A percentile compares a stretch with the other conserved stretches of the same genome.
Conservation (phyloP, 768 basidiomycete species). For the Psilocybe sp. region DNA sequence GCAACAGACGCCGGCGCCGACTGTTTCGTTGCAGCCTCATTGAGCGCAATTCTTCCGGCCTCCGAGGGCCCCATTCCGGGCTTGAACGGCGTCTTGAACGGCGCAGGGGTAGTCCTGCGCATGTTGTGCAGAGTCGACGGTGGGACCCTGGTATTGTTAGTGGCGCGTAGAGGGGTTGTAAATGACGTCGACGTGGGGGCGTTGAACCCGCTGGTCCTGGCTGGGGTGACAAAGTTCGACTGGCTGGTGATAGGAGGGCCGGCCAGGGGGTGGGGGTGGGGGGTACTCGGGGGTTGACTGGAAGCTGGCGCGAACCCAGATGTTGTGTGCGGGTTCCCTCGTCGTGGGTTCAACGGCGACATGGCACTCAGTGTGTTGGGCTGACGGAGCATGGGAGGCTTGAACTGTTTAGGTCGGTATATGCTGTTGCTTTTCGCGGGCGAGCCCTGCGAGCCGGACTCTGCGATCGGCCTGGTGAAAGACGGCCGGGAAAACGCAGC, state of each 20-base stretch:
- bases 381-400: slow-evolving; percentile 39
- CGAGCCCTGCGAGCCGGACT: slow-evolving; percentile 2
- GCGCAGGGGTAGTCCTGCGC: slow-evolving; percentile 28
- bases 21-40: too few relatives aligned
- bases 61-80: slow-evolving; percentile 44
- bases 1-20: slow-evolving; percentile 4
- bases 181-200: slow-evolving; percentile 5
- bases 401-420: slow-evolving; percentile 38
- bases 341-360: slow-evolving; percentile 24
- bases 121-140: not conserved
- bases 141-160: not conserved
- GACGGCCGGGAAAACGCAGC: slow-evolving; percentile 23
- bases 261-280: slow-evolving; percentile 34
- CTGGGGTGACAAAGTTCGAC: too few relatives aligned
- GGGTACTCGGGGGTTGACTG: not conserved
- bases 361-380: slow-evolving; percentile 9
- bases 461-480: slow-evolving; percentile 7
- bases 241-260: slow-evolving; percentile 19
- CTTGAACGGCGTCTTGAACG: slow-evolving; percentile 68
- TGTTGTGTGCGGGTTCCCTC: slow-evolving; percentile 20
- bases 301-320: slow-evolving; percentile 16
- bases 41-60: slow-evolving; percentile 30
- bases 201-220: not conserved
- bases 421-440: slow-evolving; percentile 3
- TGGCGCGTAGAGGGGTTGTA: slow-evolving; percentile 10